Percentiles rank a stretch among this genome's conserved stretches.
Evolutionary conservation across 257 asterid genomes (phyloP).

Genomic region (Sherardia arvensis): DNA sequence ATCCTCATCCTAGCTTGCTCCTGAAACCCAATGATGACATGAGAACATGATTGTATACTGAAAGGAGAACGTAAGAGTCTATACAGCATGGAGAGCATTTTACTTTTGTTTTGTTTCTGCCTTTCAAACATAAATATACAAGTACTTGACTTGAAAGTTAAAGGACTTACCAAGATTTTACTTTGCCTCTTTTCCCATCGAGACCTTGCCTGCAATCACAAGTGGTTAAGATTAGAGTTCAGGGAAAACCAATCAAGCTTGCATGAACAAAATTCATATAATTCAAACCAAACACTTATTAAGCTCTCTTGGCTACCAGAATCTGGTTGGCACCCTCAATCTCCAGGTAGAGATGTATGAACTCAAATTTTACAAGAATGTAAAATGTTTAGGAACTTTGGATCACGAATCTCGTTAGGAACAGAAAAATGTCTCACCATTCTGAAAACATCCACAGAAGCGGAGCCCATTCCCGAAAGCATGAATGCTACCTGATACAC

Average conservation of each 20-base stretch:
- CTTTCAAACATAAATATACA: not conserved
- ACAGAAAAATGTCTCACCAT: conserved; percentile 35
- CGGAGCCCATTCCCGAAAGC: conserved; percentile 98
- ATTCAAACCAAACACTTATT: not conserved
- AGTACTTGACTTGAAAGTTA: not conserved
- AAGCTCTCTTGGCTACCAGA: not conserved
- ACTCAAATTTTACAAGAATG: not conserved
- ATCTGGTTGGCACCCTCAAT: not conserved
- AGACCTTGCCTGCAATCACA: conserved; percentile 54
- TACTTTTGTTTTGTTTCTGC: not conserved
- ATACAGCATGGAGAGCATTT: not conserved
- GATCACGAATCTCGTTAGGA: not conserved
- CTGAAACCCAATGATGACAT: conserved; percentile 26
- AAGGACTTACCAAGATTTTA: conserved; percentile 69
- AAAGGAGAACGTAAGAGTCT: not conserved
- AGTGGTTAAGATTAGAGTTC: not conserved
- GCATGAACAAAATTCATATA: not conserved
- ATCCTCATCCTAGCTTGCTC: conserved; percentile 65
- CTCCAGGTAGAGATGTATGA: not conserved
- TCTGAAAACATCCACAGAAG: conserved; percentile 71
- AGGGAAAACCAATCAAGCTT: not conserved
- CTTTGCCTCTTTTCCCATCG: conserved; percentile 86
- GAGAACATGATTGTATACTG: not conserved
- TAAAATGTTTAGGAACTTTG: not conserved
- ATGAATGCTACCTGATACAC: conserved; percentile 74